phyloP scores from a whole-genome alignment of 192 early-diverging fungal genomes.

The Coemansia sp. region DNA sequence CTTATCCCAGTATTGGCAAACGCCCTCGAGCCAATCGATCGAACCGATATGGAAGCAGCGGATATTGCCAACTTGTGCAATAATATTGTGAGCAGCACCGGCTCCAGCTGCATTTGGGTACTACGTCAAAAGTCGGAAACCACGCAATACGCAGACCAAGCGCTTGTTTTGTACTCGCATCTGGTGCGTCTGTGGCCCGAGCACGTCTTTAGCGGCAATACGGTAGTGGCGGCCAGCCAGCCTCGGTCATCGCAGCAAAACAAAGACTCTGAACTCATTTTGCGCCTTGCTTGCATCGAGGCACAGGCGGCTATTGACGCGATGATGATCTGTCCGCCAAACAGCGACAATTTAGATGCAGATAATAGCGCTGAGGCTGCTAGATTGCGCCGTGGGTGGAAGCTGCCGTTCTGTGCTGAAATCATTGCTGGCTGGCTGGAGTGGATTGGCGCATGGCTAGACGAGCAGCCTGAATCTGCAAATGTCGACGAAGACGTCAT shows the following conservation, averaged over 20 bases:
- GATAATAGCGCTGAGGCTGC: neutral
- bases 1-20: slow-evolving; percentile 31
- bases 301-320: slow-evolving; percentile 37
- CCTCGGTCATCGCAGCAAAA: neutral
- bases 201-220: slow-evolving; percentile 11
- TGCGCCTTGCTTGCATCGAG: slow-evolving; percentile 43
- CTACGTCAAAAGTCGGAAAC: slow-evolving; percentile 34
- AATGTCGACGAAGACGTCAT: slow-evolving; percentile 19
- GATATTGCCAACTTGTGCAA: neutral
- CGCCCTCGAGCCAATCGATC: slow-evolving; percentile 32
- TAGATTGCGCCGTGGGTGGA: slow-evolving; percentile 36
- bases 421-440: slow-evolving; percentile 44
- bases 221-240: neutral
- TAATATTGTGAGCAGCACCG: slow-evolving; percentile 7
- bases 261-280: slow-evolving; percentile 20
- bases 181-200: slow-evolving; percentile 39
- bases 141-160: slow-evolving; percentile 27
- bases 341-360: neutral
- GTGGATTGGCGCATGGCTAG: slow-evolving; percentile 36
- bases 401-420: slow-evolving; percentile 40
- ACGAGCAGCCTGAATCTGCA: slow-evolving; percentile 17
- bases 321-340: slow-evolving; percentile 38
- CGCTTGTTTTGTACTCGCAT: slow-evolving; percentile 45
- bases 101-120: slow-evolving; percentile 30
- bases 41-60: slow-evolving; percentile 1